Evolutionary conservation across 2,329 filamentous ascomycete genomes (phyloP).

Genomic region (Trichoderma sp.): DNA sequence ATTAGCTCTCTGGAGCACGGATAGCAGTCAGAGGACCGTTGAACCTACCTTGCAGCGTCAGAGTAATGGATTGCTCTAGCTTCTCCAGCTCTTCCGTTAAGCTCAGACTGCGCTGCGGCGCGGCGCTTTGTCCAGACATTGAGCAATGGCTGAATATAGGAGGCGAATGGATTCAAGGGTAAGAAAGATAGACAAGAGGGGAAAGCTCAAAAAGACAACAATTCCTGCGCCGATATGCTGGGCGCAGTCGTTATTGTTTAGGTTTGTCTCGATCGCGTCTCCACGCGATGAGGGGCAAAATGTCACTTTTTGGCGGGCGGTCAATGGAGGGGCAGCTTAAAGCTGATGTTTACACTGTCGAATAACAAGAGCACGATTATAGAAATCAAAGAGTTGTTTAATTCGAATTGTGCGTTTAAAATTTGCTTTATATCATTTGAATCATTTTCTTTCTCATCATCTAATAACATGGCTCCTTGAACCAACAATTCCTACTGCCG

Average conservation of each 20-base stretch:
- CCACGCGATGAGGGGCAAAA: conserved; percentile 36
- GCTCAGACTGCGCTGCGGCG: conserved; percentile 59
- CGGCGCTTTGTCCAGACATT: conserved; percentile 51
- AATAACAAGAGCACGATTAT: no score
- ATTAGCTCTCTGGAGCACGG: neutral
- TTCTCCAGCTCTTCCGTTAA: conserved; percentile 94
- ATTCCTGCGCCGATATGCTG: neutral
- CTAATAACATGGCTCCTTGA: neutral
- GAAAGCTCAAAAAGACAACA: neutral
- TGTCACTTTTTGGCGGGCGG: neutral
- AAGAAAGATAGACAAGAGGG: no score
- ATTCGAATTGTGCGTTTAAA: neutral
- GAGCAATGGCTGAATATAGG: neutral
- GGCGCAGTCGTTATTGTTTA: neutral
- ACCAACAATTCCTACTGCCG: conserved; percentile 15
- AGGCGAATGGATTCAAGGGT: neutral
- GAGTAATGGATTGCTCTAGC: conserved; percentile 92
- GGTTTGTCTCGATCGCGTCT: conserved; percentile 24
- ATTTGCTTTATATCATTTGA: neutral
- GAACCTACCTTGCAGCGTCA: conserved; percentile 78
- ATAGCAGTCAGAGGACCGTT: neutral
- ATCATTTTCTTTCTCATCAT: neutral
- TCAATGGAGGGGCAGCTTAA: conserved; percentile 15
- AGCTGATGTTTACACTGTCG: neutral
- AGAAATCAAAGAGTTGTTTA: neutral